Evolutionary conservation across 805 yeast genomes (phyloP).

Genomic region (Jamesozyma jinghongensis): DNA sequence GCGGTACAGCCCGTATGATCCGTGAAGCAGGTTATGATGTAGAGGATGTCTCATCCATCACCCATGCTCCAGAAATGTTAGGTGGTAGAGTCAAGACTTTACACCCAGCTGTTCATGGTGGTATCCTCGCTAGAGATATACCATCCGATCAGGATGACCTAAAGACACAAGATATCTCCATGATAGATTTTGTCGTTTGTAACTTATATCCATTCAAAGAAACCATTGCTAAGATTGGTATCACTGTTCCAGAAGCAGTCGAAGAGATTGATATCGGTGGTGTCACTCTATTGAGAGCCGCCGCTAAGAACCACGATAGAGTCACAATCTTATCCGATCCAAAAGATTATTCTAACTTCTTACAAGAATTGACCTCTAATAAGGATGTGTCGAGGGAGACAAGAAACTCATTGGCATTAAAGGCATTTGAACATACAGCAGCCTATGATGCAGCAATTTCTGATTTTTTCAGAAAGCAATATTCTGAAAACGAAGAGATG

Average conservation of each 20-base stretch:
- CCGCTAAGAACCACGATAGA: conserved; percentile 95
- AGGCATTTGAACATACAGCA: conserved; percentile 97
- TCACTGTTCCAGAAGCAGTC: conserved; percentile 92
- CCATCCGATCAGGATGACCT: conserved; percentile 84
- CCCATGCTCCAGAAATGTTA: conserved; percentile 97
- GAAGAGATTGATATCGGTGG: conserved; percentile 98
- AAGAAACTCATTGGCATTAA: conserved; percentile 78
- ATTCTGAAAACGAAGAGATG: conserved; percentile 80
- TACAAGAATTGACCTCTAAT: conserved; percentile 58
- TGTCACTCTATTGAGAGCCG: conserved; percentile 93
- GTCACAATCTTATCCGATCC: conserved; percentile 95
- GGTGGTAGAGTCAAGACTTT: conserved; percentile 97
- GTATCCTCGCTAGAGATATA: conserved; percentile 87
- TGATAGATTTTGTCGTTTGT: conserved; percentile 94
- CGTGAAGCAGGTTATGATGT: conserved; percentile 98
- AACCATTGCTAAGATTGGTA: conserved; percentile 89
- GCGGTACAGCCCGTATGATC: conserved; percentile 90
- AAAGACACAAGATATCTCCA: conserved; percentile 78
- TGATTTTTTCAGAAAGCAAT: conserved; percentile 94
- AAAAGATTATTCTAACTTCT: conserved; percentile 75
- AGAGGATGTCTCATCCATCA: conserved; percentile 86
- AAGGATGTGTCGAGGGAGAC: conserved; percentile 59
- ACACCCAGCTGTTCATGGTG: conserved; percentile 98
- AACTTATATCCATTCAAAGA: conserved; percentile 96
- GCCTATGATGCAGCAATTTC: conserved; percentile 92